A percentile compares a stretch with the other conserved stretches of the same genome.
These are phyloP conservation scores for Porpolomopsis calyptriformis DNA, from an alignment of 768 basidiomycete species.

Conservation along the genomic window DNA sequence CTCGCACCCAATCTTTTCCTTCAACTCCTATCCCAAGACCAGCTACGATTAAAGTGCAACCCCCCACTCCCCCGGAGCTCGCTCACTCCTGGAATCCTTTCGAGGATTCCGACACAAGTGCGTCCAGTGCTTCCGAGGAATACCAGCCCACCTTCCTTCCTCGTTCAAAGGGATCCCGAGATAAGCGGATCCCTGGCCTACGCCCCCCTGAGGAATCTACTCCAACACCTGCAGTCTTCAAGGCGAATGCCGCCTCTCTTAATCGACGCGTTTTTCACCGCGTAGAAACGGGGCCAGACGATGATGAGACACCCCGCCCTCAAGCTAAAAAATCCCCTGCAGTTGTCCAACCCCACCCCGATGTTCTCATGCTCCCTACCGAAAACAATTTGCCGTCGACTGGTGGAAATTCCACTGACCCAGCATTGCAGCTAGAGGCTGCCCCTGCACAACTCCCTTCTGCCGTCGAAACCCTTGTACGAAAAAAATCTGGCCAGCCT, in stretches of 20 bases:
- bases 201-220: constrained; percentile 33
- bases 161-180: constrained; percentile 28
- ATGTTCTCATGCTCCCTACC: not conserved
- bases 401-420: not conserved
- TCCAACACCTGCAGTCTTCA: constrained; percentile 30
- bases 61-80: constrained; percentile 1
- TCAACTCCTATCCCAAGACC: constrained; percentile 8
- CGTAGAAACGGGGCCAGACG: constrained; percentile 8
- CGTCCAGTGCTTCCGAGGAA: constrained; percentile 29
- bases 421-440: constrained; percentile 5
- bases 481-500: constrained; percentile 92
- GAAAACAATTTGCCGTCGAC: not conserved
- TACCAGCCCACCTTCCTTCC: constrained; percentile 24
- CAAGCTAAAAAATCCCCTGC: constrained; percentile 17
- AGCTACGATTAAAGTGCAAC: constrained; percentile 7
- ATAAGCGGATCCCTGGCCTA: constrained; percentile 17
- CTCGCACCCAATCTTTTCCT: constrained; percentile 14
- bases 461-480: constrained; percentile 38
- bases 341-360: not conserved
- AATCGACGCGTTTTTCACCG: constrained; percentile 5
- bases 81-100: constrained; percentile 4
- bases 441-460: constrained; percentile 18
- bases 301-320: constrained; percentile 22
- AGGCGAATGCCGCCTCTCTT: constrained; percentile 11
- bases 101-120: constrained; percentile 27